Base-by-base conservation (phyloP, 169 alveolate species). In the Fabrea salina region DNA sequence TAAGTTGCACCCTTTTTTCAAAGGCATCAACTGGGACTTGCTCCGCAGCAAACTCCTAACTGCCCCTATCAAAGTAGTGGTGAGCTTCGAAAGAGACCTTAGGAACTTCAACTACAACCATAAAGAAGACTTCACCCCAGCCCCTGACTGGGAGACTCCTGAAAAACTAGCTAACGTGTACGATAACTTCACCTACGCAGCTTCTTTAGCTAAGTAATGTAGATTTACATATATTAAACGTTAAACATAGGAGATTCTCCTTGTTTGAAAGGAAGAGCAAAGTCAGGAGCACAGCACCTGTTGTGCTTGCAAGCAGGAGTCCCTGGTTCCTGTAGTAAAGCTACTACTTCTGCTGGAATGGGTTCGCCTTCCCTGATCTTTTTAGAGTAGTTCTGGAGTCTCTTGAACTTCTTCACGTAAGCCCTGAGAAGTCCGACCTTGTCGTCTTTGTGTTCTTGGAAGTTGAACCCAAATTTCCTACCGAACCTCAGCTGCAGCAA, bases 391-490 rank as follows among this genome's bases (percentile, higher is more conserved):
- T 35, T 47, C 30, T 76, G 47, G 32, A 67, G 70, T 66, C 80
- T 59, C 72, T 88, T 89, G 59, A 83, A 83, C 70, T 93, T 89
- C 77, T 87, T 87, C 43, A 87, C 92, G 82, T 85, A 93, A 16
- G 93, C 88, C 82, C 97, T 87, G 13, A 93, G 83, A 51, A 87
- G 83, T 6, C 95, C 95, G 2, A 90, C 91, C 67, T 93, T 93
- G 49, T 93, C 92, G 80, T 90, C 90, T 79, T 90, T 90, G 83
- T 93, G 93, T 57, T 90, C 95, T 85, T 93, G 90, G 72, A 93
- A 93, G 85, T 93, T 86, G 75, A 90, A 93, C 30, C 95, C 95
- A 71, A 86, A 85, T 51, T 79, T 85, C 59, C 89, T 85, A 16
- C 95, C 97, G 71, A 81, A 75, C 87, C 94, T 87, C 32, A 92